Evolutionary conservation across 495 filamentous ascomycete genomes (phyloP).

Genomic region (Aspergillus egyptiacus): DNA sequence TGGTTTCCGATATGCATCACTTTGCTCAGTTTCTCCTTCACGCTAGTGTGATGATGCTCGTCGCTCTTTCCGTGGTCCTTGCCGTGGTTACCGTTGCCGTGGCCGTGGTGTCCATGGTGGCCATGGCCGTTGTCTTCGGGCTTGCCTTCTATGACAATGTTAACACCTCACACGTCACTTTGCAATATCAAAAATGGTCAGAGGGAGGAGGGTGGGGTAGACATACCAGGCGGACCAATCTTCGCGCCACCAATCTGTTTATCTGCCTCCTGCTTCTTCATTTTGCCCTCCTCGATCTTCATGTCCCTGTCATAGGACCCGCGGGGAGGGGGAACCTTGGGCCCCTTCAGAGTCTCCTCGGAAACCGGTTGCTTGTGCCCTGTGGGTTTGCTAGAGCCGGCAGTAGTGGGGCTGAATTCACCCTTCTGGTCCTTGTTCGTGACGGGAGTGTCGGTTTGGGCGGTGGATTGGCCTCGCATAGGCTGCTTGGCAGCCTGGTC

Average conservation of each 20-base stretch:
- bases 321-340: constrained; percentile 24
- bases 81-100: no score
- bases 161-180: no score
- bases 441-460: background rate
- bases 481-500: no score
- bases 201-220: background rate
- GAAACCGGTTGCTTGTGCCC: constrained; percentile 20
- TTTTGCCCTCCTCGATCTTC: constrained; percentile 11
- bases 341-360: constrained; percentile 33
- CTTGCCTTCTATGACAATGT: no score
- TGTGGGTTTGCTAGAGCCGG: background rate
- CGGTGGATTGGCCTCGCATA: background rate
- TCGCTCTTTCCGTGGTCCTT: no score
- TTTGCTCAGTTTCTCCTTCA: background rate
- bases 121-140: no score
- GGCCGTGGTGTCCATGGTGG: no score
- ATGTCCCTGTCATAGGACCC: constrained; percentile 28
- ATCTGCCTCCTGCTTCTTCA: constrained; percentile 7
- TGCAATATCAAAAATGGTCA: no score
- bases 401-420: background rate
- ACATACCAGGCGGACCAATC: background rate
- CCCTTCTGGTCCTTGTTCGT: background rate
- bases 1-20: background rate
- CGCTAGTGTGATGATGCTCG: background rate
- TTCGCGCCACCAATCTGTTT: background rate